A percentile compares a stretch with the other conserved stretches of the same genome.
These are phyloP conservation scores for Cryoendolithus antarcticus DNA, from an alignment of 2,329 filamentous ascomycete genomes.

Conservation along the genomic window DNA sequence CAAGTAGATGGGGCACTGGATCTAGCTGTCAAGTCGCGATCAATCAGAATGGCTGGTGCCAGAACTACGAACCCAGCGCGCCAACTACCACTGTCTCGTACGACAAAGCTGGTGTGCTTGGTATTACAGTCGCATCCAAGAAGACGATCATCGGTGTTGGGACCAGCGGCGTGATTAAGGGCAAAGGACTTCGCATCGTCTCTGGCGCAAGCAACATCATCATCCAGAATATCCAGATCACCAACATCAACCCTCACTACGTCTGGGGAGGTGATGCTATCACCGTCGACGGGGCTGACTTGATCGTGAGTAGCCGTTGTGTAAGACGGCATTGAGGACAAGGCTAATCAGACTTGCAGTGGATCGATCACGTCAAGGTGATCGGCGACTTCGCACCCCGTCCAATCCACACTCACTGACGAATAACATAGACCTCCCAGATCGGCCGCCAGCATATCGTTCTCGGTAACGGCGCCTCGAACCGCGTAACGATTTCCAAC, in stretches of 20 bases:
- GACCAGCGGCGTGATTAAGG: constrained; percentile 24
- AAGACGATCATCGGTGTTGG: constrained; percentile 28
- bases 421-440: constrained; percentile 33
- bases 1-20: constrained; percentile 28
- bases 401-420: neutral
- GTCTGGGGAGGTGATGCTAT: constrained; percentile 24
- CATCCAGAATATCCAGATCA: constrained; percentile 25
- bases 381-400: too few relatives aligned
- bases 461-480: constrained; percentile 38
- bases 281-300: constrained; percentile 17
- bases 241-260: constrained; percentile 20
- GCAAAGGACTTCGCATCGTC: constrained; percentile 26
- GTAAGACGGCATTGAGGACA: too few relatives aligned
- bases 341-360: neutral
- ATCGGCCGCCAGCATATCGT: constrained; percentile 49
- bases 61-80: constrained; percentile 37
- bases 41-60: constrained; percentile 45
- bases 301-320: too few relatives aligned
- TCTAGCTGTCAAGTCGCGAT: constrained; percentile 47
- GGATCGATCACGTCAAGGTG: constrained; percentile 14
- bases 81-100: constrained; percentile 24
- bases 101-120: constrained; percentile 19
- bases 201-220: constrained; percentile 40
- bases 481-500: constrained; percentile 48
- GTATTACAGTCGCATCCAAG: constrained; percentile 24